Conservation (phyloP, 164 flowering plant species). For the Tetracentron sinense region DNA sequence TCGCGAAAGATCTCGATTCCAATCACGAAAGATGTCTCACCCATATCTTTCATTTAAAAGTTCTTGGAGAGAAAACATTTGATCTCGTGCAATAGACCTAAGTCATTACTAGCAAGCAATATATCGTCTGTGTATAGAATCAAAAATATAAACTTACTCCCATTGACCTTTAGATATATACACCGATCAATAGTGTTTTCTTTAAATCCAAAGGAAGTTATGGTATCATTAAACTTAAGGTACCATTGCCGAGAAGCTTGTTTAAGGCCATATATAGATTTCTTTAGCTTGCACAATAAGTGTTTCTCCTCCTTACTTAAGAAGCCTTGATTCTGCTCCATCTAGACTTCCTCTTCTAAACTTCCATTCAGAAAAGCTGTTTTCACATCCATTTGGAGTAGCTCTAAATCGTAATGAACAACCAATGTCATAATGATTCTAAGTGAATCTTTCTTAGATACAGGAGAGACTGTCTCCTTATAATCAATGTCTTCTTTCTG, state of each 20-base stretch:
- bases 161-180: no score
- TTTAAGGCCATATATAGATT: no score
- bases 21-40: neutral
- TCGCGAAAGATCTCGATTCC: neutral
- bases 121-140: no score
- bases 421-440: neutral
- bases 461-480: no score
- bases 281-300: slow-evolving; percentile 3
- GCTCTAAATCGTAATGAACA: no score
- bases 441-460: no score
- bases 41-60: neutral
- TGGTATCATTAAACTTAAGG: slow-evolving; percentile 5
- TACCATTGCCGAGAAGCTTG: no score
- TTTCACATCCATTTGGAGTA: no score
- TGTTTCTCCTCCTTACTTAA: neutral
- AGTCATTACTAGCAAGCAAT: neutral
- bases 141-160: no score
- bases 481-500: no score
- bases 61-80: neutral
- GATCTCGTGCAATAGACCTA: neutral
- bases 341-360: no score
- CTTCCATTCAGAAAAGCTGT: neutral
- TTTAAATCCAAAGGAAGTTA: neutral
- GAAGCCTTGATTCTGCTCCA: neutral
- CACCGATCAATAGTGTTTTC: neutral